Conservation (phyloP, 306 rosid genomes). For the Malus fusca region DNA sequence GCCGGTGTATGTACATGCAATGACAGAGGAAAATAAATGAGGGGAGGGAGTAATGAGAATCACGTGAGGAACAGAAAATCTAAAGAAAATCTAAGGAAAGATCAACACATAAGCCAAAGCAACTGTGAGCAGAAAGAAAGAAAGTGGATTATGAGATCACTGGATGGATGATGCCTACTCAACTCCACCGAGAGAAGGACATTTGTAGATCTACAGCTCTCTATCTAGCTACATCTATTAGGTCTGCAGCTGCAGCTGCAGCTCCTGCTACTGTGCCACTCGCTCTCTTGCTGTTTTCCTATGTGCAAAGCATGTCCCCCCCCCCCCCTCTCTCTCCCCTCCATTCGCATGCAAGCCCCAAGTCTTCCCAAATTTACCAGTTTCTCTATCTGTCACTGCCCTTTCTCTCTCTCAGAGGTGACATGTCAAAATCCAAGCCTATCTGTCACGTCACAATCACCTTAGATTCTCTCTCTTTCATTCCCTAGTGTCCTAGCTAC, state of each 20-base stretch:
- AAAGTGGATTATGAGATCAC: constrained; percentile 32
- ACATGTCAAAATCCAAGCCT: constrained; percentile 59
- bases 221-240: background rate
- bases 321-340: background rate
- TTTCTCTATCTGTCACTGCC: background rate
- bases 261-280: constrained; percentile 18
- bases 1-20: background rate
- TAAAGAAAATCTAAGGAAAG: constrained; percentile 38
- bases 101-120: constrained; percentile 9
- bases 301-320: background rate
- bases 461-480: constrained; percentile 39
- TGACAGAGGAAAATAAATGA: constrained; percentile 18
- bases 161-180: constrained; percentile 39
- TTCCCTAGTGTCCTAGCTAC: background rate
- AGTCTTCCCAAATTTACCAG: background rate
- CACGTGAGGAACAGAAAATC: constrained; percentile 67
- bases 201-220: background rate
- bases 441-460: constrained; percentile 59
- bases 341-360: constrained; percentile 16
- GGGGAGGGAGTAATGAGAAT: constrained; percentile 24
- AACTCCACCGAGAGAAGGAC: constrained; percentile 26
- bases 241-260: background rate
- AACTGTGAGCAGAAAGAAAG: background rate
- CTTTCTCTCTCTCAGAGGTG: constrained; percentile 7
- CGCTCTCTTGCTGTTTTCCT: constrained; percentile 5